A percentile compares a stretch with the other conserved stretches of the same genome.
Evolutionary conservation across 345 rosid species (phyloP).

Genomic region (Arabis hirsuta): DNA sequence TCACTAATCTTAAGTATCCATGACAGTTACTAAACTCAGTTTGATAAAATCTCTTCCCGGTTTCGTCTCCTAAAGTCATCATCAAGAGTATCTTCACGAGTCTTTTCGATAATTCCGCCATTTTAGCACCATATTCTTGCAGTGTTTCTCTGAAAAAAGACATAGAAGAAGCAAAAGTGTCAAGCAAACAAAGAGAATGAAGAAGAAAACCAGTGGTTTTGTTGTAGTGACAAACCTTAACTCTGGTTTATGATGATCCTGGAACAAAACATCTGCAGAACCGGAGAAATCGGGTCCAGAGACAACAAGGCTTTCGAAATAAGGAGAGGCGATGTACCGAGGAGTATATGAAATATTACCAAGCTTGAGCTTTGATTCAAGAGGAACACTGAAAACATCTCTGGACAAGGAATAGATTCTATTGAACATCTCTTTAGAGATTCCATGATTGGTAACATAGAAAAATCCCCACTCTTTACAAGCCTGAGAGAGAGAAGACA

Average conservation of each 20-base stretch:
- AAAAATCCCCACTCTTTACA: constrained; percentile 79
- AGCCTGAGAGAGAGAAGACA: constrained; percentile 60
- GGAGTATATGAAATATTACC: constrained; percentile 71
- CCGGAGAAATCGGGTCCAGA: constrained; percentile 69
- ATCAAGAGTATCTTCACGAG: constrained; percentile 53
- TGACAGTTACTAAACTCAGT: constrained; percentile 61
- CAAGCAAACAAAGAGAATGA: too few species aligned
- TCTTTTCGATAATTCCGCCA: constrained; percentile 60
- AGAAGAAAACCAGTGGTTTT: not conserved
- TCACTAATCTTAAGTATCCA: constrained; percentile 69
- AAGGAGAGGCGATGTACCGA: constrained; percentile 79
- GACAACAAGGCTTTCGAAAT: constrained; percentile 70
- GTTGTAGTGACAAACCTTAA: constrained; percentile 48
- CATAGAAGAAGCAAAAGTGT: not conserved
- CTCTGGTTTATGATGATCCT: constrained; percentile 49
- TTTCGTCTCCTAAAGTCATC: constrained; percentile 51
- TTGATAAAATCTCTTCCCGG: constrained; percentile 44
- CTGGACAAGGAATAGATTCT: constrained; percentile 47
- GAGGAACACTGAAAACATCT: constrained; percentile 55
- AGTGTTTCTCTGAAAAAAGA: constrained; percentile 50
- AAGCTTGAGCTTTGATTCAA: constrained; percentile 67
- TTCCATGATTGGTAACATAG: constrained; percentile 70
- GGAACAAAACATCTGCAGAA: constrained; percentile 57
- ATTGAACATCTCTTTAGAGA: constrained; percentile 52
- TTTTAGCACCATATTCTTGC: constrained; percentile 63